Percentiles rank a stretch among this genome's conserved stretches.
Evolutionary conservation across 345 rosid genomes (phyloP).

Genomic region (Arabidopsis arenosa): DNA sequence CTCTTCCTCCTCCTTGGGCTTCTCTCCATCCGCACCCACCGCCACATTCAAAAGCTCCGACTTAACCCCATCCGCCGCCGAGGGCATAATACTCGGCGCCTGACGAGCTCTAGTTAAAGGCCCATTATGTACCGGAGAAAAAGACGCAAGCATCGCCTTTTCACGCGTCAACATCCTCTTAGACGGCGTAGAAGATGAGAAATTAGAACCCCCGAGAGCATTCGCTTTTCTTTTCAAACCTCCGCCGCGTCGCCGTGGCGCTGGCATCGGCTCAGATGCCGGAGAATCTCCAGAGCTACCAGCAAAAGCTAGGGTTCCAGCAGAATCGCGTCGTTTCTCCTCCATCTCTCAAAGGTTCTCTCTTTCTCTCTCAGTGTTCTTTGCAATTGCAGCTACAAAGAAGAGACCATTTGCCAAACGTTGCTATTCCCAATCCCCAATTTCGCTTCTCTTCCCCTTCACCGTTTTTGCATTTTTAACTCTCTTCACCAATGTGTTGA

Average conservation of each 20-base stretch:
- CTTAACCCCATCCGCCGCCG: conserved; percentile 41
- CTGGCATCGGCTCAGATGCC: conserved; percentile 57
- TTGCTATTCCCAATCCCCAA: conserved; percentile 36
- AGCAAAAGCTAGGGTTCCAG: conserved; percentile 51
- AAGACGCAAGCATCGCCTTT: conserved; percentile 64
- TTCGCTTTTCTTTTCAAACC: conserved; percentile 73
- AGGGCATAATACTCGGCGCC: conserved; percentile 55
- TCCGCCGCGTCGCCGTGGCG: conserved; percentile 76
- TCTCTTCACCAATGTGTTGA: background rate
- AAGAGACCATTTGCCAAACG: conserved; percentile 26
- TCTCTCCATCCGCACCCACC: conserved; percentile 38
- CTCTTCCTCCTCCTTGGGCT: conserved; percentile 55
- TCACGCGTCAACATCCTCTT: conserved; percentile 80
- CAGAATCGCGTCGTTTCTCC: conserved; percentile 64
- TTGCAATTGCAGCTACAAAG: conserved; percentile 28
- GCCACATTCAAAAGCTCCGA: conserved; percentile 38
- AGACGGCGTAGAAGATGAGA: conserved; percentile 61
- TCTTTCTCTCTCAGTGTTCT: conserved; percentile 22
- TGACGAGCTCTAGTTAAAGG: conserved; percentile 96
- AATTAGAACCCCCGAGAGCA: conserved; percentile 50
- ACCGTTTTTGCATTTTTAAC: background rate
- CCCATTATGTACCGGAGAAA: conserved; percentile 74
- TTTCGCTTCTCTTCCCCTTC: conserved; percentile 26
- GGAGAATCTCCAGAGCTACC: conserved; percentile 52
- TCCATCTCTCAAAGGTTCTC: conserved; percentile 51